phyloP scores from a whole-genome alignment of 140 eudicot species.

The Bidens hawaiensis region DNA sequence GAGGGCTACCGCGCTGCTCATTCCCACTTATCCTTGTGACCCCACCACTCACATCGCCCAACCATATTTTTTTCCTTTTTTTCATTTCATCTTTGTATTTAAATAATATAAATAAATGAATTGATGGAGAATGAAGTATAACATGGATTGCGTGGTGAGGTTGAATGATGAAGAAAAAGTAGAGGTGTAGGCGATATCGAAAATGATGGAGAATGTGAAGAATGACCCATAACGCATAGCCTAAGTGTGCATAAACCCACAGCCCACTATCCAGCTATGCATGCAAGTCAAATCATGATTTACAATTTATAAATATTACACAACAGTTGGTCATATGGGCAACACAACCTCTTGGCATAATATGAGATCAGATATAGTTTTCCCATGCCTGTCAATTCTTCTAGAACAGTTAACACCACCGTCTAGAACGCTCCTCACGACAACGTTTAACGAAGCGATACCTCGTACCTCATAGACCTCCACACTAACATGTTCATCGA shows the following conservation, averaged over 20 bases:
- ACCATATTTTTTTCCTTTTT: no score
- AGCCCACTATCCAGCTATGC: not conserved
- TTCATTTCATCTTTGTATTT: no score
- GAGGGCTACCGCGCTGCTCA: no score
- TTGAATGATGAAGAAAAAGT: no score
- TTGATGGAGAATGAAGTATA: no score
- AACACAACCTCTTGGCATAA: slow-evolving; percentile 72
- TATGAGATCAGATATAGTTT: slow-evolving; percentile 79
- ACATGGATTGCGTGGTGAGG: no score
- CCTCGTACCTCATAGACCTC: slow-evolving; percentile 88
- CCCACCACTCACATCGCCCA: no score
- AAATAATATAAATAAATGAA: no score
- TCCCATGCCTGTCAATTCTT: slow-evolving; percentile 93
- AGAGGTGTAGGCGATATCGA: no score
- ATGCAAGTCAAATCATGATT: slow-evolving; percentile 3
- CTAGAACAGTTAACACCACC: slow-evolving; percentile 96
- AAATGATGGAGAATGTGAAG: no score
- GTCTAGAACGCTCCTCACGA: slow-evolving; percentile 76
- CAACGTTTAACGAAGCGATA: slow-evolving; percentile 64
- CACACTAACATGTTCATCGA: slow-evolving; percentile 51
- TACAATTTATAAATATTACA: not conserved
- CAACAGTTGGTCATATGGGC: slow-evolving; percentile 32
- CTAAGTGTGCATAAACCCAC: not conserved
- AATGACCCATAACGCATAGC: no score
- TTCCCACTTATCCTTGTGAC: no score